These are phyloP conservation scores for Mucor plumbeus DNA, from an alignment of 371 early-diverging fungal species.

Conservation along the genomic window DNA sequence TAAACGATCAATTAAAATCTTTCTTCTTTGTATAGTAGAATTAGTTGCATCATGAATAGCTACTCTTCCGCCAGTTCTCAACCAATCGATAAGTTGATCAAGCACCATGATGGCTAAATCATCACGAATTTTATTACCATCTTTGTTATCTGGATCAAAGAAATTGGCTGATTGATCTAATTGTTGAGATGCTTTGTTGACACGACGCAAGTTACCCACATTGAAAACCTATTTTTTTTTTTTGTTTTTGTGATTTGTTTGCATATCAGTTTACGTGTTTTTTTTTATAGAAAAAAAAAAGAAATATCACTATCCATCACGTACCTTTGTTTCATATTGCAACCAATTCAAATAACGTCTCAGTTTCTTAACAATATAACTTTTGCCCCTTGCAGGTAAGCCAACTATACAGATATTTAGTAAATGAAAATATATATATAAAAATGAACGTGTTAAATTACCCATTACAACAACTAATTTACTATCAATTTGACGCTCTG, in stretches of 20 bases:
- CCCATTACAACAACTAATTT: constrained; percentile 73
- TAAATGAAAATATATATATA: not conserved
- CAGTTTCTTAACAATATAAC: constrained; percentile 88
- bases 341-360: constrained; percentile 77
- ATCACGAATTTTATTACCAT: constrained; percentile 73
- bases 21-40: constrained; percentile 74
- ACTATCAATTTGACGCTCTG: constrained; percentile 46
- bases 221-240: too few species aligned
- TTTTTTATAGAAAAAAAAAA: not conserved
- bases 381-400: constrained; percentile 88
- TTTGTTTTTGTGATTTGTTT: constrained; percentile 16
- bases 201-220: constrained; percentile 85
- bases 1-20: constrained; percentile 67
- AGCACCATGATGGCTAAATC: constrained; percentile 78
- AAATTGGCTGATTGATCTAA: constrained; percentile 64
- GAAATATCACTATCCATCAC: not conserved
- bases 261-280: not conserved
- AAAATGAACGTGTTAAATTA: constrained; percentile 30
- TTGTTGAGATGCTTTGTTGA: constrained; percentile 45
- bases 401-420: constrained; percentile 58
- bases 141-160: constrained; percentile 81
- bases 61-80: constrained; percentile 71
- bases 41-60: constrained; percentile 94
- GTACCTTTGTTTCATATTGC: constrained; percentile 69
- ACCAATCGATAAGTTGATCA: constrained; percentile 83